Percentiles rank a stretch among this genome's conserved stretches.
phyloP scores from a whole-genome alignment of 306 rosid genomes.

The Sphenostylis stenocarpa region DNA sequence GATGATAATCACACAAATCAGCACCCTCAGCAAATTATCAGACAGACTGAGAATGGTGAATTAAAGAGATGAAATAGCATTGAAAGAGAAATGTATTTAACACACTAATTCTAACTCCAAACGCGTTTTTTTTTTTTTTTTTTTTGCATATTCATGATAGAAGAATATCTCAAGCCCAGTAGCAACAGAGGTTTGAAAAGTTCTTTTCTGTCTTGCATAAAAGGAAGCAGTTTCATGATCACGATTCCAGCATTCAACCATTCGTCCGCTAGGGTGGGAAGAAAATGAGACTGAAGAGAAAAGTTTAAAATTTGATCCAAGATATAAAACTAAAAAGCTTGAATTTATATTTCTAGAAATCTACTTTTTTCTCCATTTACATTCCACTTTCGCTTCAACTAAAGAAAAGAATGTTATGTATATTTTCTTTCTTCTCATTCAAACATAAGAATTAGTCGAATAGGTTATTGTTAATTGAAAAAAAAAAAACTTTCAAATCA shows the following conservation, averaged over 20 bases:
- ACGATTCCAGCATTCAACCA: slow-evolving; percentile 2
- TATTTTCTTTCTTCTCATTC: not conserved
- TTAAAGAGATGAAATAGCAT: not conserved
- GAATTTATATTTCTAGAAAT: not conserved
- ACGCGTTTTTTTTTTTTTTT: no score
- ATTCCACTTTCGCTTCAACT: not conserved
- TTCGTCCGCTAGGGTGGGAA: not conserved
- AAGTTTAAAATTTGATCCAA: not conserved
- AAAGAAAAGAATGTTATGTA: not conserved
- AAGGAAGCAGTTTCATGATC: not conserved
- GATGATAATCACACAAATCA: slow-evolving; percentile 2
- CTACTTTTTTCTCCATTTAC: not conserved
- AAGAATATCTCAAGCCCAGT: not conserved
- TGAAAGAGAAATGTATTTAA: not conserved
- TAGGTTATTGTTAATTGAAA: not conserved
- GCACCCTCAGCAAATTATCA: not conserved
- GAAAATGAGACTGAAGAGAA: not conserved
- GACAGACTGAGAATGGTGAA: not conserved
- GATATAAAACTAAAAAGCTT: not conserved
- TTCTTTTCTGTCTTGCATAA: not conserved
- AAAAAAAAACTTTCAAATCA: not conserved
- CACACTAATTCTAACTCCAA: not conserved
- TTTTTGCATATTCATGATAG: not conserved
- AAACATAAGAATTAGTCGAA: not conserved
- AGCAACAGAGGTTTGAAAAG: not conserved